Base-by-base conservation (phyloP, 2,329 filamentous ascomycete genomes). In the Corniculantispora saksenae region DNA sequence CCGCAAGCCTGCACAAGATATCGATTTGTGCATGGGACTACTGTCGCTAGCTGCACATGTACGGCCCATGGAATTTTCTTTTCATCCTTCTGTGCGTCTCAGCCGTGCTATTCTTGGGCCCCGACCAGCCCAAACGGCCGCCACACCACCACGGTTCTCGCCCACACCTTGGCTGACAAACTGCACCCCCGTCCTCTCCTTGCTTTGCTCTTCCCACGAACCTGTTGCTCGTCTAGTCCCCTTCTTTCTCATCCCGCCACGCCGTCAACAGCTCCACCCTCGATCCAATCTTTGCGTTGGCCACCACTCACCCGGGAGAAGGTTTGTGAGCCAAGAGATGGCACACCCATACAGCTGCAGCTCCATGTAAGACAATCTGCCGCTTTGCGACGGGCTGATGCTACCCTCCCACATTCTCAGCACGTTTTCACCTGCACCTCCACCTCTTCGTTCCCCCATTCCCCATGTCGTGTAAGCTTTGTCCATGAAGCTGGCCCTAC, bases 361-460 rank as follows among this genome's bases (percentile, higher is more conserved):
- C 53, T 56, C 54, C n/a, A 50, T 58, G 61, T 64, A 64, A 64
- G 61, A 57, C 61, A 64, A 64, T 58, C 61, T 58, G 21, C 45
- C 23, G n/a, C 27, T 50, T 64, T 58, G 32, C 53, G 45, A 51
- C 54, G 61, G 54, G 54, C 61, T 51, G 54, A 64, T 58, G 54
- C 47, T 35, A 58, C 61, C 45, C 21, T 64, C 35, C 45, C 61
- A 35, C 54, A 15, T 64, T 25, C 47, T 58, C 54, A 58, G 54
- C 45, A 64, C 54, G 45, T 64, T 58, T 64, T 53, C 54, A 21
- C n/a, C 51, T 29, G n/a, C 13, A 19, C 45, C 54, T 45, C 61
- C 45, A 64, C 61, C 7, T 2, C 40, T 21, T 47, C 21, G 32
- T 50, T 50, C 53, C 50, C 47, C 25, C 40, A 40, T 63, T 62